phyloP scores from a whole-genome alignment of 495 filamentous ascomycete species.

The Letharia columbiana region DNA sequence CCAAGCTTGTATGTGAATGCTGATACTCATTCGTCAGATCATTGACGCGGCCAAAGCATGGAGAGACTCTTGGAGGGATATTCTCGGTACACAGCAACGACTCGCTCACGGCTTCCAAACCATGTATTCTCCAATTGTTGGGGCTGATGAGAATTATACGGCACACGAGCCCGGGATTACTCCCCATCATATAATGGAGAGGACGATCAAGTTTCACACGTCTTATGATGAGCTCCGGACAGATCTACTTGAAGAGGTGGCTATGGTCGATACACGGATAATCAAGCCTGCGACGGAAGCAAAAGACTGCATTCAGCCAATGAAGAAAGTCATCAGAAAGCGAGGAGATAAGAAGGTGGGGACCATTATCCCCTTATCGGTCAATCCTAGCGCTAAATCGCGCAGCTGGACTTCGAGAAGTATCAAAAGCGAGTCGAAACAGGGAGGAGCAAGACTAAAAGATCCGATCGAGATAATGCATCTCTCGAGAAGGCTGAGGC shows the following conservation, averaged over 20 bases:
- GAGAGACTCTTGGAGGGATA: constrained; percentile 76
- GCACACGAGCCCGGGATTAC: constrained; percentile 49
- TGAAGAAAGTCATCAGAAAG: constrained; percentile 89
- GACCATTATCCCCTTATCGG: neutral
- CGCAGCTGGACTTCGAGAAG: constrained; percentile 71
- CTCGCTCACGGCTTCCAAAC: constrained; percentile 63
- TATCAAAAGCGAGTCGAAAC: constrained; percentile 65
- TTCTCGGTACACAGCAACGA: constrained; percentile 62
- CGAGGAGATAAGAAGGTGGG: constrained; percentile 75
- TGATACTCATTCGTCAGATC: constrained; percentile 45
- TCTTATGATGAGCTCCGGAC: constrained; percentile 65
- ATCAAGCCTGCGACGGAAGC: constrained; percentile 65
- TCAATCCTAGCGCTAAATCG: constrained; percentile 23
- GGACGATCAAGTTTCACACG: constrained; percentile 57
- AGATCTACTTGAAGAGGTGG: constrained; percentile 68
- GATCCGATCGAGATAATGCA: constrained; percentile 69
- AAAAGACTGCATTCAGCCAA: constrained; percentile 59
- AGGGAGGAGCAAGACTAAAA: constrained; percentile 59
- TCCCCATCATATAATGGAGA: constrained; percentile 52
- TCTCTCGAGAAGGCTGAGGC: constrained; percentile 66
- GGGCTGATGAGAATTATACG: constrained; percentile 47
- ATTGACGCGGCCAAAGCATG: constrained; percentile 72
- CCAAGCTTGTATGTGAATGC: too few species aligned
- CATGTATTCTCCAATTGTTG: constrained; percentile 76
- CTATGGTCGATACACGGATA: constrained; percentile 61